These are phyloP conservation scores for Posidonia oceanica DNA, from an alignment of 116 monocot genomes.

Conservation along the genomic window DNA sequence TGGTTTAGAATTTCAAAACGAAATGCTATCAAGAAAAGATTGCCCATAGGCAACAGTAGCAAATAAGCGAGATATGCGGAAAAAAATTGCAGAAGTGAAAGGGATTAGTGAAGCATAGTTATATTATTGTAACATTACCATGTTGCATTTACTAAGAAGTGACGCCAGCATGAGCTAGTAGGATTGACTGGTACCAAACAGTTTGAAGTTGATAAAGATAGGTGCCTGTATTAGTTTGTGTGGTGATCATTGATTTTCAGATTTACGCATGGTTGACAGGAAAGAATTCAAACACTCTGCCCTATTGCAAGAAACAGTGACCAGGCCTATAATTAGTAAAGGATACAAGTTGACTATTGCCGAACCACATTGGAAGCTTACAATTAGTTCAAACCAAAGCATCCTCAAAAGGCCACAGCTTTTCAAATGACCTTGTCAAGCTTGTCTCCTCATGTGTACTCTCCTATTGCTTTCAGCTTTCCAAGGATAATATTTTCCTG, in stretches of 20 bases:
- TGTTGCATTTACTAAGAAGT: too few relatives aligned
- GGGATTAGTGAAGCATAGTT: not conserved
- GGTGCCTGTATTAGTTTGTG: too few relatives aligned
- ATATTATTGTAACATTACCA: too few relatives aligned
- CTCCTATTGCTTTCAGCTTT: slow-evolving; percentile 39
- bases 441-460: slow-evolving; percentile 9
- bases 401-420: not conserved
- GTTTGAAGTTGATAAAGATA: too few relatives aligned
- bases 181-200: too few relatives aligned
- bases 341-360: too few relatives aligned
- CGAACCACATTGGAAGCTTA: not conserved
- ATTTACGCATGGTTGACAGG: too few relatives aligned
- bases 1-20: not conserved
- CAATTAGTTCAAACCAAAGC: not conserved
- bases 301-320: too few relatives aligned
- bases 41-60: not conserved
- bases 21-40: not conserved
- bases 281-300: too few relatives aligned
- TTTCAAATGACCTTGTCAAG: not conserved
- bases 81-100: not conserved
- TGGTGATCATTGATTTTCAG: too few relatives aligned
- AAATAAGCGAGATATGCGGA: not conserved
- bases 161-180: too few relatives aligned
- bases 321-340: too few relatives aligned
- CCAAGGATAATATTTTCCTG: slow-evolving; percentile 75